A percentile compares a stretch with the other conserved stretches of the same genome.
Evolutionary conservation across 2,329 filamentous ascomycete species (phyloP).

Genomic region (Aspergillus phoenicis): DNA sequence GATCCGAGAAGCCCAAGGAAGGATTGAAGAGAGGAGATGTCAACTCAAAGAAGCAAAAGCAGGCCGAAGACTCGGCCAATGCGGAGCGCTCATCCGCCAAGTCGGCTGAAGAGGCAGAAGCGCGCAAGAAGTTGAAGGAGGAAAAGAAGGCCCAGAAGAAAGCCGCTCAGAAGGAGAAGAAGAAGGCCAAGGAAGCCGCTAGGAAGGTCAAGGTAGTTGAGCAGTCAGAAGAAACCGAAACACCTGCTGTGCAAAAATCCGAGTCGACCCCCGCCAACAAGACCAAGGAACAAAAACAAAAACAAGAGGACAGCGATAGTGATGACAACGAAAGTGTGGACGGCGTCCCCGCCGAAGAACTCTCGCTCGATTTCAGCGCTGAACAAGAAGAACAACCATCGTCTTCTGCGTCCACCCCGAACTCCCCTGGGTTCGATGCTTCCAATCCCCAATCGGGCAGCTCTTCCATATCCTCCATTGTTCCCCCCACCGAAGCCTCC

Average conservation of each 20-base stretch:
- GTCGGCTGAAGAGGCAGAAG: conserved; percentile 38
- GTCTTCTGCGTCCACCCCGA: conserved; percentile 52
- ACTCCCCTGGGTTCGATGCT: conserved; percentile 61
- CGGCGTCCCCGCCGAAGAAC: conserved; percentile 49
- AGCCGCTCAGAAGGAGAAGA: conserved; percentile 52
- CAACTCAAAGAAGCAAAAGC: conserved; percentile 59
- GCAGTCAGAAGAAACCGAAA: conserved; percentile 27
- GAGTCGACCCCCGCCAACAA: conserved; percentile 25
- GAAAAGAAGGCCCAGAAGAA: conserved; percentile 51
- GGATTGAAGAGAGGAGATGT: conserved; percentile 57
- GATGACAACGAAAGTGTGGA: conserved; percentile 41
- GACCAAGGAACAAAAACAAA: conserved; percentile 23
- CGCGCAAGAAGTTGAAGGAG: conserved; percentile 41
- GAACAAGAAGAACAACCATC: conserved; percentile 41
- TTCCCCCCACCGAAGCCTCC: conserved; percentile 45
- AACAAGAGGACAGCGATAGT: conserved; percentile 29
- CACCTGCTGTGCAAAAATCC: conserved; percentile 24
- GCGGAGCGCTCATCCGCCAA: conserved; percentile 25
- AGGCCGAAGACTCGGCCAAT: conserved; percentile 37
- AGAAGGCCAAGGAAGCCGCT: conserved; percentile 45
- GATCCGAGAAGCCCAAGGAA: conserved; percentile 59
- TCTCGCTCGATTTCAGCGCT: conserved; percentile 51
- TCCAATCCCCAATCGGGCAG: conserved; percentile 55
- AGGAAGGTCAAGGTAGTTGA: conserved; percentile 41
- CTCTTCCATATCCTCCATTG: conserved; percentile 70